Evolutionary conservation across 163 green algal genomes (phyloP).

Genomic region (Scenedesmus sp.): DNA sequence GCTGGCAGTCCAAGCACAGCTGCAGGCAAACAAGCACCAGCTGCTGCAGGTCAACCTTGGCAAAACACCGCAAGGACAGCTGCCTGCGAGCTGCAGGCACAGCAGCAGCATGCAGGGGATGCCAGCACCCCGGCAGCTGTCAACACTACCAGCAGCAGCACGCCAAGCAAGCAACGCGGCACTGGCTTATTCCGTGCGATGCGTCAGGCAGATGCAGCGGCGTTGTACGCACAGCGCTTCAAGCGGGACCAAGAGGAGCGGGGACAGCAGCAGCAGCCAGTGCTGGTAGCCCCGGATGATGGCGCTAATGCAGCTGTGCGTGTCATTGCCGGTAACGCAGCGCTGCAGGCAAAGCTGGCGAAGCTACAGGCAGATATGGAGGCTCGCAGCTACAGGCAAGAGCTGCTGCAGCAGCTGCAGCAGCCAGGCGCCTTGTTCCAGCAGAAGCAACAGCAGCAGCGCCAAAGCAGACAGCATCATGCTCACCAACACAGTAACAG

Average conservation of each 20-base stretch:
- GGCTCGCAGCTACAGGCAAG: background rate
- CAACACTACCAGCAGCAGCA: background rate
- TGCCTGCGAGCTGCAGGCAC: background rate
- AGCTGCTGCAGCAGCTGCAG: slow-evolving; percentile 41
- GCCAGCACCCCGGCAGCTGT: background rate
- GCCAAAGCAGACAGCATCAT: background rate
- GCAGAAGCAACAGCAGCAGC: background rate
- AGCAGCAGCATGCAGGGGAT: background rate
- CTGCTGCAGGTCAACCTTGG: background rate
- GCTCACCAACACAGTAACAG: background rate
- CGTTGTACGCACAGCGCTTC: background rate
- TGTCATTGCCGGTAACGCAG: slow-evolving; percentile 29
- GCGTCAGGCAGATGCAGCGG: slow-evolving; percentile 39
- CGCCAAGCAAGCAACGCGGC: background rate
- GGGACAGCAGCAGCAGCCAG: slow-evolving; percentile 5
- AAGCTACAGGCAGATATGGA: slow-evolving; percentile 36
- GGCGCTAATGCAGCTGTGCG: background rate
- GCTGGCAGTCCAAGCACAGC: background rate
- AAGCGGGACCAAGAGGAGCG: background rate
- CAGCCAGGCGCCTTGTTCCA: slow-evolving; percentile 5
- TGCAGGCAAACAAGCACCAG: slow-evolving; percentile 6
- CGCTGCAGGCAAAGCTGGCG: slow-evolving; percentile 13
- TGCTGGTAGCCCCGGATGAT: background rate
- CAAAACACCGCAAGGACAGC: background rate
- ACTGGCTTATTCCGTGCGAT: slow-evolving; percentile 38